A percentile compares a stretch with the other conserved stretches of the same genome.
phyloP scores from a whole-genome alignment of 1,284 basidiomycete species.

The Trametes polyzona region DNA sequence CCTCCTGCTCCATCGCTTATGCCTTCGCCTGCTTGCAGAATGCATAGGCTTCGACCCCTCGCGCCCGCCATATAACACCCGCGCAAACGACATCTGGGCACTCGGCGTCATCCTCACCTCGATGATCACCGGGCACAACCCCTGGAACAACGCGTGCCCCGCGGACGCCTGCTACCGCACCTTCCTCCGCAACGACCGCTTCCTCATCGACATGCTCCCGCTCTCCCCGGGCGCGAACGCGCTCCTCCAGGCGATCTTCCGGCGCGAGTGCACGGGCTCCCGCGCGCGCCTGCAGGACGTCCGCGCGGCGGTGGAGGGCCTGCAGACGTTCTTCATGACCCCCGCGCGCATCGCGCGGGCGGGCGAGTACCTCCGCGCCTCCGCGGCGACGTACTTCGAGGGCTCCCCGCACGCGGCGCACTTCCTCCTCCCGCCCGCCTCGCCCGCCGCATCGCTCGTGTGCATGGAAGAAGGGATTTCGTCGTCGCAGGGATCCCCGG shows the following conservation, averaged over 20 bases:
- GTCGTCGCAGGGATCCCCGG: no score
- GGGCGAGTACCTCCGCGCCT: constrained; percentile 20
- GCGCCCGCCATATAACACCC: constrained; percentile 25
- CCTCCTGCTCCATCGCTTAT: neutral
- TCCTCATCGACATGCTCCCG: constrained; percentile 74
- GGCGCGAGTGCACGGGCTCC: constrained; percentile 48
- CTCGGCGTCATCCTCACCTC: constrained; percentile 49
- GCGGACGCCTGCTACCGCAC: constrained; percentile 73
- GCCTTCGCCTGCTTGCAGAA: constrained; percentile 21
- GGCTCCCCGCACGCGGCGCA: constrained; percentile 5
- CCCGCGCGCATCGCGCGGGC: constrained; percentile 22
- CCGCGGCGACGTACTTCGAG: constrained; percentile 26
- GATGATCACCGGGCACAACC: constrained; percentile 88
- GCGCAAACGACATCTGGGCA: constrained; percentile 37
- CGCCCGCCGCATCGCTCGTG: neutral
- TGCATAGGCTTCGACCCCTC: constrained; percentile 28
- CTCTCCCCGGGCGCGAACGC: constrained; percentile 64
- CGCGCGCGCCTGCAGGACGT: constrained; percentile 65
- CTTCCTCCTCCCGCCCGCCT: constrained; percentile 5
- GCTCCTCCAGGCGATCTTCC: constrained; percentile 66
- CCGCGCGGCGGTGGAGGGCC: constrained; percentile 36
- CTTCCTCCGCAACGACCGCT: constrained; percentile 54
- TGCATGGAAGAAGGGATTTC: neutral
- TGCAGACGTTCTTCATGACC: constrained; percentile 34
- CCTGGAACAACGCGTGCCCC: constrained; percentile 81